phyloP scores from a whole-genome alignment of 75 land plant species.

The Chamaecyparis obtusa region DNA sequence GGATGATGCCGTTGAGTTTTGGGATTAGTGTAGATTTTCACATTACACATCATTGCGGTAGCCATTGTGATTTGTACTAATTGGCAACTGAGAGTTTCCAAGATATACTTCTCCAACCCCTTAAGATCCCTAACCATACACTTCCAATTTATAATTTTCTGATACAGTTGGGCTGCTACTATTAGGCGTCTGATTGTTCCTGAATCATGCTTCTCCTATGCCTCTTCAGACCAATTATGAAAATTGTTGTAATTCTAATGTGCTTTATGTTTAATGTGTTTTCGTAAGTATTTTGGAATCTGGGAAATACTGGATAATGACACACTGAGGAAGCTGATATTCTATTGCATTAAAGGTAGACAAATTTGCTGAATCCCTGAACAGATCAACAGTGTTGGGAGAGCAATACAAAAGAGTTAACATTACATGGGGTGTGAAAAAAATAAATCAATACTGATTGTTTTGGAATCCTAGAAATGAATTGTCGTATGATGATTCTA shows the following conservation, averaged over 20 bases:
- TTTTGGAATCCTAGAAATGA: neutral
- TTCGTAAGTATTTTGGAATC: neutral
- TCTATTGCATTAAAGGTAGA: neutral
- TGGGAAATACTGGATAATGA: neutral
- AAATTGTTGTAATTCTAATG: neutral
- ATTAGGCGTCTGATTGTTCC: neutral
- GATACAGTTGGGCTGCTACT: neutral
- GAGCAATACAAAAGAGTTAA: neutral
- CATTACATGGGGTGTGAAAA: neutral
- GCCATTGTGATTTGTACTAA: neutral
- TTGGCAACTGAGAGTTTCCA: neutral
- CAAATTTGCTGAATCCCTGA: neutral
- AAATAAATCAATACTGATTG: neutral
- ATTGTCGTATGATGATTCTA: neutral
- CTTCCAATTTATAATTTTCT: neutral
- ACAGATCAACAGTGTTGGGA: neutral
- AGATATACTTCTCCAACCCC: neutral
- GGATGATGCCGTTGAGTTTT: neutral
- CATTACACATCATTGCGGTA: neutral
- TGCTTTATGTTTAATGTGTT: neutral
- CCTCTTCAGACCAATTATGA: neutral
- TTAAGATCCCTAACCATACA: neutral
- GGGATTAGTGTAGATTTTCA: neutral
- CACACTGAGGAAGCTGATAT: neutral
- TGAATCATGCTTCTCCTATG: no score